Conservation (phyloP, 805 yeast genomes). For the Saturnispora sanitii region DNA sequence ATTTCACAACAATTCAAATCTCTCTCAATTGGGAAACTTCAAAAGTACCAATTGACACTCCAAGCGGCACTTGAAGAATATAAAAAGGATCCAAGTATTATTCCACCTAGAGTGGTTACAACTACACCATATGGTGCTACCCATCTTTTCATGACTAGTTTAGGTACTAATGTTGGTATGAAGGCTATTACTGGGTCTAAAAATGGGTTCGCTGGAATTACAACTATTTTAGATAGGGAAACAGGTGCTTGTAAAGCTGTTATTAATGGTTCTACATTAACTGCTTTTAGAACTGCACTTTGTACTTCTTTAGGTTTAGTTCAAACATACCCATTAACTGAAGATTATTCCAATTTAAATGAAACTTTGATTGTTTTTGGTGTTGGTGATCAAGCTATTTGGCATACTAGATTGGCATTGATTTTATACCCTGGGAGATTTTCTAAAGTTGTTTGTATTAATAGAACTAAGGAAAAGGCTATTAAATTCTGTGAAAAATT, state of each 20-base stretch:
- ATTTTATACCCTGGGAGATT: conserved; percentile 31
- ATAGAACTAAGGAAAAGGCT: conserved; percentile 36
- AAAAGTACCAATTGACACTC: conserved; percentile 30
- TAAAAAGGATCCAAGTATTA: conserved; percentile 32
- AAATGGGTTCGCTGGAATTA: conserved; percentile 50
- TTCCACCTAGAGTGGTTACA: conserved; percentile 47
- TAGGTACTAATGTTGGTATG: conserved; percentile 45
- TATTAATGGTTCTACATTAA: conserved; percentile 46
- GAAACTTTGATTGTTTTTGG: conserved; percentile 38
- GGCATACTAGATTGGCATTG: conserved; percentile 46
- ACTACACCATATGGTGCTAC: conserved; percentile 31
- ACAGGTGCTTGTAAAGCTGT: conserved; percentile 45
- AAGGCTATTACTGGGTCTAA: conserved; percentile 51
- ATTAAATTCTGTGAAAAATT: conserved; percentile 24
- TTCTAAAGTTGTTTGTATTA: conserved; percentile 34
- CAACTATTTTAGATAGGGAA: conserved; percentile 38
- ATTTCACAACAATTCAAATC: conserved; percentile 22
- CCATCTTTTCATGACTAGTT: conserved; percentile 61
- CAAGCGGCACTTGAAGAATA: conserved; percentile 32
- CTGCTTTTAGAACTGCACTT: conserved; percentile 61
- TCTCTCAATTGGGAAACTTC: conserved; percentile 23
- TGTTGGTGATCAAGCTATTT: conserved; percentile 52
- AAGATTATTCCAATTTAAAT: conserved; percentile 14
- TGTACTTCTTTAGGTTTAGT: conserved; percentile 41
- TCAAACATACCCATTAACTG: conserved; percentile 25